Base-by-base conservation (phyloP, 1,284 basidiomycete genomes). In the Phaffia rhodozyma region DNA sequence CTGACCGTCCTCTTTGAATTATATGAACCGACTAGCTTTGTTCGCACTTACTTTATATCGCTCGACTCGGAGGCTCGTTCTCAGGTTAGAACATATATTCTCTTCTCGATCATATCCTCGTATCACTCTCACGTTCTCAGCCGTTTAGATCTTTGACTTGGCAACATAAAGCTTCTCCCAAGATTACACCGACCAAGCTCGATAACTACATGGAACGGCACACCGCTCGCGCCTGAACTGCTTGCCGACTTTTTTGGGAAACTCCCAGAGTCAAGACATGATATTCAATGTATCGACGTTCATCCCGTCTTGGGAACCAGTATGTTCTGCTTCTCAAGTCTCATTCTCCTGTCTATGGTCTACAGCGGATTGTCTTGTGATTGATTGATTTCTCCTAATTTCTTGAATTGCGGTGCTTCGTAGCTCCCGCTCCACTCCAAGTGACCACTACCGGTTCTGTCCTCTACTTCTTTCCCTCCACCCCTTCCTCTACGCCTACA, bases 201-300 rank as follows among this genome's bases (percentile, higher is more conserved):
- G 6, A 27, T 54, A 11, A 59, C 57, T 3, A 21, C 55, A 16
- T 66, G 64, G 64, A 66, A 66, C 48, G 64, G 64, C 11, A 62
- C 60, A 1, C 55, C 60, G 21, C 55, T 66, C 51, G n/a, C 64
- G 21, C 49, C 60, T 20, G 64, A 62, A 11, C 29, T 62, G 21
- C 60, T 66, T n/a, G 51, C 60, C 3, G 64, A 55, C 48, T 66
- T 55, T 32, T 49, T 66, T 30, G 29, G 55, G 11, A 66, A 62
- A 53, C 57, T 61, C 4, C 60, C 60, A 3, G 4, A 34, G 23
- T 61, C 64, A 7, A 55, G 64, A 32, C 64, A 66, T 38, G 64
- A 66, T 7, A 61, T 66, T 18, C 64, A 66, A 32, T 52, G 51
- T 23, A 66, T 66, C 30, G 64, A 66, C 56, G 64, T 66, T n/a